These are phyloP conservation scores for Dichotomocladium elegans DNA, from an alignment of 371 early-diverging fungal genomes.

Conservation along the genomic window DNA sequence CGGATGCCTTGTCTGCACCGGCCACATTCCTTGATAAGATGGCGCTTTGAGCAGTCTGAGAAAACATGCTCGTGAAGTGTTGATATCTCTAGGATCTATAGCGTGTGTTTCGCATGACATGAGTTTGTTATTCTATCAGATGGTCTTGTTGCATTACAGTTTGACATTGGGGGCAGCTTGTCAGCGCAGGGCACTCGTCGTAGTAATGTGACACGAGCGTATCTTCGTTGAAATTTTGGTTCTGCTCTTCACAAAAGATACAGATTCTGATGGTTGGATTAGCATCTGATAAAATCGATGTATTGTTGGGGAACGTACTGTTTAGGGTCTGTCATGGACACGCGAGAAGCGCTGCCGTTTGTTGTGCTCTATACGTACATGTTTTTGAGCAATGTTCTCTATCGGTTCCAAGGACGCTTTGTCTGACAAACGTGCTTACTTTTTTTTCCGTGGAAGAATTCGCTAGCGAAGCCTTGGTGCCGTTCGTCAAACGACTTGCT, in stretches of 20 bases:
- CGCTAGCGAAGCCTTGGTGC: slow-evolving; percentile 26
- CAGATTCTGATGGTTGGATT: too few species aligned
- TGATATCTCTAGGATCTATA: slow-evolving; percentile 71
- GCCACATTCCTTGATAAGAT: slow-evolving; percentile 60
- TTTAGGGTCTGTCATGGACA: too few species aligned
- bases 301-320: not conserved
- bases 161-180: slow-evolving; percentile 67
- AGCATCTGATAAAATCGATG: too few species aligned
- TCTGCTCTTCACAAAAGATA: slow-evolving; percentile 76
- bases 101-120: not conserved
- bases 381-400: too few species aligned
- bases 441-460: slow-evolving; percentile 10
- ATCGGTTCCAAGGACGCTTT: too few species aligned
- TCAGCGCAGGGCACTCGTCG: slow-evolving; percentile 69
- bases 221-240: slow-evolving; percentile 67
- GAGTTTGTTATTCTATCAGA: not conserved
- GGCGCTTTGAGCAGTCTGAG: slow-evolving; percentile 51
- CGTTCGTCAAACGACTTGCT: slow-evolving; percentile 21
- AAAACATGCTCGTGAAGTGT: slow-evolving; percentile 55
- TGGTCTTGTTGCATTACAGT: too few species aligned
- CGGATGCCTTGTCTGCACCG: slow-evolving; percentile 62
- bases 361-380: slow-evolving; percentile 1
- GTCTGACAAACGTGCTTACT: too few species aligned
- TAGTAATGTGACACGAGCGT: slow-evolving; percentile 75
- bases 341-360: too few species aligned